Evolutionary conservation across 148 eudicot genomes (phyloP).

Genomic region (Amaranthus hypochondriacus): DNA sequence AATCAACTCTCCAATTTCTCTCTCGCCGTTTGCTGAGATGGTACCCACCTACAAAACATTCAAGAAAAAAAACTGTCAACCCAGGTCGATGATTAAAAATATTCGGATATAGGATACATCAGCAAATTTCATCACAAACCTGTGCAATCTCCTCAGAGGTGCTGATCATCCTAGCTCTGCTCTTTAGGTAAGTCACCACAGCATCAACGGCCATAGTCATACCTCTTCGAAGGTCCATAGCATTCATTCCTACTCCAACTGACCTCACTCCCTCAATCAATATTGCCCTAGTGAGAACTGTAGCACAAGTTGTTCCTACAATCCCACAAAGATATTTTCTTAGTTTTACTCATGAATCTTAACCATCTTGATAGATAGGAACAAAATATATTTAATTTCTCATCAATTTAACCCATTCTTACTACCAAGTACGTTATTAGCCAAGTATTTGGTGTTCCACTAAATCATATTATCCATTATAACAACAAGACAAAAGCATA

Average conservation of each 20-base stretch:
- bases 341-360: background rate
- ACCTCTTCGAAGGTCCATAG: constrained; percentile 80
- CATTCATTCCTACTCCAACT: constrained; percentile 96
- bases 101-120: background rate
- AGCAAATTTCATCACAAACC: constrained; percentile 26
- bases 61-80: background rate
- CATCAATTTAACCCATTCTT: background rate
- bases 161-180: constrained; percentile 86
- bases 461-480: too few species aligned
- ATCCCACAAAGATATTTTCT: background rate
- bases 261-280: constrained; percentile 76
- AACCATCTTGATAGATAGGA: too few species aligned
- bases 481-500: too few species aligned
- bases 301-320: constrained; percentile 93
- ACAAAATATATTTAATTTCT: background rate
- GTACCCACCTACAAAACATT: constrained; percentile 75
- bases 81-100: background rate
- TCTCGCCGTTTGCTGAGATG: constrained; percentile 94
- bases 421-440: background rate
- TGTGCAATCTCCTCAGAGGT: constrained; percentile 85
- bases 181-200: constrained; percentile 69
- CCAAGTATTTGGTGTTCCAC: background rate
- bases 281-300: constrained; percentile 90
- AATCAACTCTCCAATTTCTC: constrained; percentile 76
- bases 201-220: constrained; percentile 84